Conservation (phyloP, 2,329 filamentous ascomycete genomes). For the Nigrospora osmanthi region DNA sequence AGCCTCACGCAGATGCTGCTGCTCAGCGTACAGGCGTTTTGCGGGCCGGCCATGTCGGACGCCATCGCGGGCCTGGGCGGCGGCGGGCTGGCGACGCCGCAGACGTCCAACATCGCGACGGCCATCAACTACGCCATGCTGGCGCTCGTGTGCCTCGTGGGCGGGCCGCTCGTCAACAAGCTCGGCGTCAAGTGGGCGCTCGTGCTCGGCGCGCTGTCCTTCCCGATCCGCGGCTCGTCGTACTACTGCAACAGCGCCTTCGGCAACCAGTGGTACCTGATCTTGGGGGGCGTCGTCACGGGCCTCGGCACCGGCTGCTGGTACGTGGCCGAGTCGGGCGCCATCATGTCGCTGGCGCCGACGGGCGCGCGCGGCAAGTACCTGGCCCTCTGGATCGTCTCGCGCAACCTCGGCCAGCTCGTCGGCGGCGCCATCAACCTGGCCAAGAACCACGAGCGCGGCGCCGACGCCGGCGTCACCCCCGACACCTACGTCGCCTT, state of each 20-base stretch:
- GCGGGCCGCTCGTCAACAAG: constrained; percentile 37
- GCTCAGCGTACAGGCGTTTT: constrained; percentile 36
- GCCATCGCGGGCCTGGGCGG: constrained; percentile 31
- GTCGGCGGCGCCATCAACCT: constrained; percentile 37
- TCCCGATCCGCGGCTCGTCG: constrained; percentile 36
- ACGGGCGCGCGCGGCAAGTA: constrained; percentile 37
- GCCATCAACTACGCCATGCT: constrained; percentile 19
- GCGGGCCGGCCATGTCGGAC: constrained; percentile 30
- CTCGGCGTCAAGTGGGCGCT: constrained; percentile 37
- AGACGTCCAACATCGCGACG: constrained; percentile 31
- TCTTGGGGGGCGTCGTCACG: constrained; percentile 26
- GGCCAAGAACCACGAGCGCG: constrained; percentile 27
- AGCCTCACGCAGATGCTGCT: constrained; percentile 41
- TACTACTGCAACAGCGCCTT: constrained; percentile 42
- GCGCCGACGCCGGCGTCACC: constrained; percentile 27
- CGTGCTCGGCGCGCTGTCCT: constrained; percentile 30
- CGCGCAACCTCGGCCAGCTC: constrained; percentile 36
- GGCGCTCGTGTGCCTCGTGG: constrained; percentile 29
- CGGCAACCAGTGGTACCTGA: constrained; percentile 38
- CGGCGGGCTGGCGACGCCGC: constrained; percentile 34
- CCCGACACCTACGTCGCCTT: constrained; percentile 38
- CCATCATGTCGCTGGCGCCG: constrained; percentile 39
- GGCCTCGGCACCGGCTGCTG: constrained; percentile 34
- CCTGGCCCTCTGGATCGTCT: constrained; percentile 37
- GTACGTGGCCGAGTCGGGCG: constrained; percentile 40